Conservation (phyloP, 2,329 filamentous ascomycete species). For the Metarhizium anisopliae region DNA sequence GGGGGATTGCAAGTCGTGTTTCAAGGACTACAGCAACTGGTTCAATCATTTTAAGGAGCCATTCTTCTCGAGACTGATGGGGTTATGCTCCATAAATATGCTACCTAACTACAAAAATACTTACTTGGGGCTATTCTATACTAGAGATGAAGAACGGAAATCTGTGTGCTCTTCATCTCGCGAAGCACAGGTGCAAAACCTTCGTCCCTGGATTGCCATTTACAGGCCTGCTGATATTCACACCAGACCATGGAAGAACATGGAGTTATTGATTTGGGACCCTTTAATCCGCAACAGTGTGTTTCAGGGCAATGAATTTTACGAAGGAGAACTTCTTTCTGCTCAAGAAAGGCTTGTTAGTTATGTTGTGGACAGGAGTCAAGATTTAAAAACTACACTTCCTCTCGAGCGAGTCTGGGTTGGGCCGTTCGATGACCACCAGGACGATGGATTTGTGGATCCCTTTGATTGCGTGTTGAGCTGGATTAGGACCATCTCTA, state of each 20-base stretch:
- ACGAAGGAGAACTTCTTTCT: constrained; percentile 28
- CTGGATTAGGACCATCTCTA: constrained; percentile 24
- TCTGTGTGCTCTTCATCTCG: not conserved
- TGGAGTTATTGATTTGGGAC: constrained; percentile 50
- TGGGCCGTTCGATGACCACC: constrained; percentile 20
- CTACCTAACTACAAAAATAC: constrained; percentile 11
- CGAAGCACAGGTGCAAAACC: not conserved
- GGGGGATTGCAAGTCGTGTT: constrained; percentile 11
- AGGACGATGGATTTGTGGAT: constrained; percentile 13
- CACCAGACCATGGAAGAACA: constrained; percentile 16
- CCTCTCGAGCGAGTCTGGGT: constrained; percentile 37
- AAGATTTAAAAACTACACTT: constrained; percentile 19
- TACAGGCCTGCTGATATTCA: constrained; percentile 35
- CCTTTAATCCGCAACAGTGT: constrained; percentile 19
- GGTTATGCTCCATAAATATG: not conserved
- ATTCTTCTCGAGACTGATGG: not conserved
- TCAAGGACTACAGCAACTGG: constrained; percentile 15
- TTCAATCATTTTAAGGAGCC: constrained; percentile 11
- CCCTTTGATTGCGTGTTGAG: constrained; percentile 34
- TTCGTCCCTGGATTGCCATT: constrained; percentile 39
- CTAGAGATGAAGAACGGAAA: not conserved
- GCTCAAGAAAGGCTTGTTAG: constrained; percentile 38
- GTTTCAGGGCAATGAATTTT: constrained; percentile 8
- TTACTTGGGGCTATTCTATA: constrained; percentile 39
- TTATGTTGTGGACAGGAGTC: constrained; percentile 20